phyloP scores from a whole-genome alignment of 2,329 filamentous ascomycete genomes.

The Talaromyces pinophilus region DNA sequence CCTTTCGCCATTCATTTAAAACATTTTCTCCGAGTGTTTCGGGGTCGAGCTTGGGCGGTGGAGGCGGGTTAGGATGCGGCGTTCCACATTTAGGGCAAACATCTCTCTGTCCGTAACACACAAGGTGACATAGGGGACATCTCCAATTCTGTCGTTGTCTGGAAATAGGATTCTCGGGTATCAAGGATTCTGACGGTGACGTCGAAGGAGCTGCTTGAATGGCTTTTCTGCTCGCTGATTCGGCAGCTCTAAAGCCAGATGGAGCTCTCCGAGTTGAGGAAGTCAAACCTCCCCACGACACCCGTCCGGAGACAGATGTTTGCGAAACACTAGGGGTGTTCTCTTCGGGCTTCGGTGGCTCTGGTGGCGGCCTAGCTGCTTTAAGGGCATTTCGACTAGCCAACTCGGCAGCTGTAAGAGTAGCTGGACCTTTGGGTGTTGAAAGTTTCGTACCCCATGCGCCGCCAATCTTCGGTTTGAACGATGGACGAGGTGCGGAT shows the following conservation, averaged over 20 bases:
- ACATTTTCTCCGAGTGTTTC: not conserved
- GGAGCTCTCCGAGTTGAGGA: not conserved
- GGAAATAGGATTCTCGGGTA: not conserved
- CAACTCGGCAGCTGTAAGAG: slow-evolving; percentile 36
- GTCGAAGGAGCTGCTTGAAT: not conserved
- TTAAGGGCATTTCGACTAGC: slow-evolving; percentile 35
- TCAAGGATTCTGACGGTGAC: not conserved
- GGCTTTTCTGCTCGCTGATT: not conserved
- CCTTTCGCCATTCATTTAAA: slow-evolving; percentile 12
- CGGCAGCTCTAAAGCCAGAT: not conserved
- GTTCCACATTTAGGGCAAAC: slow-evolving; percentile 34
- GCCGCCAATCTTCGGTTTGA: slow-evolving; percentile 33
- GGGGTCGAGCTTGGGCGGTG: slow-evolving; percentile 16
- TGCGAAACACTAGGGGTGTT: not conserved
- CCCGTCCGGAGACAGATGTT: not conserved
- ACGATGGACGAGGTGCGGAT: slow-evolving; percentile 1
- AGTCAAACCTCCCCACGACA: not conserved
- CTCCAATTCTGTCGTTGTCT: slow-evolving; percentile 29
- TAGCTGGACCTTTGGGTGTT: slow-evolving; percentile 26
- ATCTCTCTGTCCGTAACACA: slow-evolving; percentile 19
- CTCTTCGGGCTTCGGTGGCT: not conserved
- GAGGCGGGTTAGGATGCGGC: slow-evolving; percentile 27
- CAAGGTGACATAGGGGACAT: slow-evolving; percentile 32
- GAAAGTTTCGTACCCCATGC: slow-evolving; percentile 28
- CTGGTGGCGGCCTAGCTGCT: slow-evolving; percentile 21